Evolutionary conservation across 1,284 basidiomycete species (phyloP), one percentile per base, ranked within the genome.

Genomic region (Boletus semigastroideus): DNA sequence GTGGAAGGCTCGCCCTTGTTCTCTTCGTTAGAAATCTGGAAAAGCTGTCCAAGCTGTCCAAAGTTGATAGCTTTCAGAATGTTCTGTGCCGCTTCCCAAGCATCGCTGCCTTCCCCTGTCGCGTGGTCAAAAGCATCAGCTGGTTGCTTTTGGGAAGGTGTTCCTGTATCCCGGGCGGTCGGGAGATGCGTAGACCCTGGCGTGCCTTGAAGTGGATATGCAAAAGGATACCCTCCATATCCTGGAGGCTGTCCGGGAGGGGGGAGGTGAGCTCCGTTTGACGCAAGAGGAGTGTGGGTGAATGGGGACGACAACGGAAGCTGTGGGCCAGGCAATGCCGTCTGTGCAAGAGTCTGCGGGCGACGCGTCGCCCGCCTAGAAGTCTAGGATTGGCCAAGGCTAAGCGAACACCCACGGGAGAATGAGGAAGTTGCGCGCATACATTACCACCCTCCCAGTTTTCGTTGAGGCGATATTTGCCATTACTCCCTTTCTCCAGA

Each of bases 391-490:
- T n/a, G 37, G 42, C 42, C 39, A 30, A 40, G 41, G 52, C 25
- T 52, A 53, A 57, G 57, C 34, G 48, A 52, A 50, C 30, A 14
- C 27, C 20, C 33, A 27, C 19, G 19, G 8, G n/a, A 22, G 51
- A 42, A 45, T 1, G n/a, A 49, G 6, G 2, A 25, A 11, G 20
- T 22, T n/a, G 22, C 30, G 42, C 25, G 72, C 86, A 66, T 64
- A 91, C 88, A 62, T 77, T 83, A 31, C 85, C 86, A n/a, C 88
- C 89, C 62, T 87, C 86, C 88, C 88, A 92, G 49, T 69, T 74
- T 5, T 82, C 70, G 64, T 86, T 91, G 27, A 91, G 64, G 39
- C 82, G 73, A 68, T 92, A 92, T 65, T 83, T 86, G 5, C 87
- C 86, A 44, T 77, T 78, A 11, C 70, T 75, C 46, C 78, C 79